Conservation (phyloP, 2,329 filamentous ascomycete genomes). For the Sporothrix globosa region DNA sequence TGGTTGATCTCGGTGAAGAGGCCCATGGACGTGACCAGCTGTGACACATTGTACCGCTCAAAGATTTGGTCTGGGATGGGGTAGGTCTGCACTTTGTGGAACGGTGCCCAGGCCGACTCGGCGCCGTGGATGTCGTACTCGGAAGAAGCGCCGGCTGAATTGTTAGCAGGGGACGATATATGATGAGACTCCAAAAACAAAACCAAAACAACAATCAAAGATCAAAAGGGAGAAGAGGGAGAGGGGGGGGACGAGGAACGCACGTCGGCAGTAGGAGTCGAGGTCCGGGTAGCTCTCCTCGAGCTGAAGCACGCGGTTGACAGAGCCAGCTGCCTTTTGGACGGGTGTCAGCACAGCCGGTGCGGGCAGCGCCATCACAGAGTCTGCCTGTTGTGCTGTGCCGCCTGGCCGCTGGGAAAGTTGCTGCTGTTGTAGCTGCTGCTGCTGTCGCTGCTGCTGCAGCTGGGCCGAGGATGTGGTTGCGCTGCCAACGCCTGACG, state of each 20-base stretch:
- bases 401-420: conserved; percentile 6
- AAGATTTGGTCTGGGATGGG: conserved; percentile 91
- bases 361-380: conserved; percentile 51
- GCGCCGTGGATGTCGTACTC: conserved; percentile 80
- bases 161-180: background rate
- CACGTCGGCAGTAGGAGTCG: conserved; percentile 86
- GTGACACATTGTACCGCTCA: conserved; percentile 84
- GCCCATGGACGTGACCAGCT: conserved; percentile 91
- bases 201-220: too few species aligned
- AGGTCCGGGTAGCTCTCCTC: conserved; percentile 86
- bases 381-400: conserved; percentile 40
- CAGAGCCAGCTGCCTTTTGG: conserved; percentile 76
- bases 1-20: conserved; percentile 93
- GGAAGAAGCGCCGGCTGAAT: conserved; percentile 79
- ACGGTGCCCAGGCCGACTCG: conserved; percentile 79
- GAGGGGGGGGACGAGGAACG: conserved; percentile 51
- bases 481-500: background rate
- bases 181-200: background rate
- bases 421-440: background rate
- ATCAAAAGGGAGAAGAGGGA: too few species aligned
- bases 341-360: conserved; percentile 54
- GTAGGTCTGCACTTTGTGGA: conserved; percentile 83
- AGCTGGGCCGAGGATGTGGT: background rate
- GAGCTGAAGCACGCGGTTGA: conserved; percentile 75
- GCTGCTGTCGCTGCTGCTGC: background rate